Evolutionary conservation across 2,329 filamentous ascomycete genomes (phyloP).

Genomic region (Chrysoporthe austroafricana): DNA sequence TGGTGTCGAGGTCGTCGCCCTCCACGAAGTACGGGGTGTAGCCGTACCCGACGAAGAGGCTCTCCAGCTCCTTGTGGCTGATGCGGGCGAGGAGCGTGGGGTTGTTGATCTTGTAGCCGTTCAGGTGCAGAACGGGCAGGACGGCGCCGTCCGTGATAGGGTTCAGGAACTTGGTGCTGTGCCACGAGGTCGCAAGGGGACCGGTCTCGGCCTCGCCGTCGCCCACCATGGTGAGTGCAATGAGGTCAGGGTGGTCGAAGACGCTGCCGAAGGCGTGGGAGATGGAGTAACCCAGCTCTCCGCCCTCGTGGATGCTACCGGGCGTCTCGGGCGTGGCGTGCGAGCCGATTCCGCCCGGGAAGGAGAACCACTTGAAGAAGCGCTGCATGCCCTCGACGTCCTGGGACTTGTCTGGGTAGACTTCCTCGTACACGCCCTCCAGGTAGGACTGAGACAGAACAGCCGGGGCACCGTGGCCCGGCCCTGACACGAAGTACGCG

Average conservation of each 20-base stretch:
- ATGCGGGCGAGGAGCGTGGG: conserved; percentile 75
- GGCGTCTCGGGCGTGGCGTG: conserved; percentile 81
- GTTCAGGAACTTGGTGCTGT: conserved; percentile 82
- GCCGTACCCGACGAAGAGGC: conserved; percentile 74
- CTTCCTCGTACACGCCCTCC: conserved; percentile 76
- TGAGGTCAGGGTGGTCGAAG: conserved; percentile 74
- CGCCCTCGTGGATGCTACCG: conserved; percentile 77
- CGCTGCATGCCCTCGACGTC: conserved; percentile 70
- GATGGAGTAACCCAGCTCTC: conserved; percentile 80
- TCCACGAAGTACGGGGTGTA: conserved; percentile 83
- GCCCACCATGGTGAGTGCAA: conserved; percentile 77
- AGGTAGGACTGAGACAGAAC: conserved; percentile 77
- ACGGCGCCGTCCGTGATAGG: conserved; percentile 79
- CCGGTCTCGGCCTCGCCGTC: conserved; percentile 84
- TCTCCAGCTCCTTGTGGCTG: conserved; percentile 71
- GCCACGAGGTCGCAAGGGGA: conserved; percentile 78
- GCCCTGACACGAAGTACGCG: conserved; percentile 74
- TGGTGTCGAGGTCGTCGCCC: conserved; percentile 71
- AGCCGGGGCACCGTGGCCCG: conserved; percentile 77
- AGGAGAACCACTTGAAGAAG: conserved; percentile 85
- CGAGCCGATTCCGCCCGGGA: conserved; percentile 77
- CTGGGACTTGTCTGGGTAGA: conserved; percentile 75
- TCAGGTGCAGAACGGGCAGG: conserved; percentile 76
- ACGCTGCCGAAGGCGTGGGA: conserved; percentile 80
- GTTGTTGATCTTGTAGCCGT: conserved; percentile 87